Conservation (phyloP, 768 basidiomycete genomes). For the Podaxis rugospora region DNA sequence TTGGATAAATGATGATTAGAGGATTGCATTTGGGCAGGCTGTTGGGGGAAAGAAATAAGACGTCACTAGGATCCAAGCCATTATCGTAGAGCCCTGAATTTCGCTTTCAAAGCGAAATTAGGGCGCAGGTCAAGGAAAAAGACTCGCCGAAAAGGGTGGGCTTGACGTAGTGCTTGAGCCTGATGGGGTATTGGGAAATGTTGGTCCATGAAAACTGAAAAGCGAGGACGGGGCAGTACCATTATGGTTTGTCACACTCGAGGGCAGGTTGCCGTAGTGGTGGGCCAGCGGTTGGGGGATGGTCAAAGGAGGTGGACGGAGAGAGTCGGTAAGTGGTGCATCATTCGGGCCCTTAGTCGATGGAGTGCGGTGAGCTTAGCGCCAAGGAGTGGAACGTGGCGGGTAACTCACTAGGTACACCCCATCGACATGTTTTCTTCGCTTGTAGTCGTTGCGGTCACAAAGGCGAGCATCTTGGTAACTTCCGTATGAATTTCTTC, state of each 20-base stretch:
- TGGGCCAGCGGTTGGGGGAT: slow-evolving; percentile 56
- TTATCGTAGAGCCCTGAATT: slow-evolving; percentile 22
- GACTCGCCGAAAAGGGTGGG: slow-evolving; percentile 78
- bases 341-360: slow-evolving; percentile 42
- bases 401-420: slow-evolving; percentile 44
- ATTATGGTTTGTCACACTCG: slow-evolving; percentile 28
- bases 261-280: slow-evolving; percentile 39
- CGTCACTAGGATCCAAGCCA: slow-evolving; percentile 57
- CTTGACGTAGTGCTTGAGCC: slow-evolving; percentile 71
- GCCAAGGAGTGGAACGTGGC: background rate
- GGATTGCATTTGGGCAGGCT: slow-evolving; percentile 69
- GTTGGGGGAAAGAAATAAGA: slow-evolving; percentile 37
- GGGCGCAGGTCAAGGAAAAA: slow-evolving; percentile 29
- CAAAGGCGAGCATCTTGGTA: slow-evolving; percentile 45
- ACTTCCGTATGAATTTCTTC: slow-evolving; percentile 41
- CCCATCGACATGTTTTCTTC: slow-evolving; percentile 53
- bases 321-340: slow-evolving; percentile 34
- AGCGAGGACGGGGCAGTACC: slow-evolving; percentile 39
- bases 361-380: background rate
- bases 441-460: slow-evolving; percentile 55
- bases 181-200: slow-evolving; percentile 68
- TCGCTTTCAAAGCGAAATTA: slow-evolving; percentile 16
- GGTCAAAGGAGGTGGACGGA: slow-evolving; percentile 51
- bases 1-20: slow-evolving; percentile 9
- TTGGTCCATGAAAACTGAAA: slow-evolving; percentile 50